Conservation (phyloP, 1,284 basidiomycete species). For the Cutaneotrichosporon sp. region DNA sequence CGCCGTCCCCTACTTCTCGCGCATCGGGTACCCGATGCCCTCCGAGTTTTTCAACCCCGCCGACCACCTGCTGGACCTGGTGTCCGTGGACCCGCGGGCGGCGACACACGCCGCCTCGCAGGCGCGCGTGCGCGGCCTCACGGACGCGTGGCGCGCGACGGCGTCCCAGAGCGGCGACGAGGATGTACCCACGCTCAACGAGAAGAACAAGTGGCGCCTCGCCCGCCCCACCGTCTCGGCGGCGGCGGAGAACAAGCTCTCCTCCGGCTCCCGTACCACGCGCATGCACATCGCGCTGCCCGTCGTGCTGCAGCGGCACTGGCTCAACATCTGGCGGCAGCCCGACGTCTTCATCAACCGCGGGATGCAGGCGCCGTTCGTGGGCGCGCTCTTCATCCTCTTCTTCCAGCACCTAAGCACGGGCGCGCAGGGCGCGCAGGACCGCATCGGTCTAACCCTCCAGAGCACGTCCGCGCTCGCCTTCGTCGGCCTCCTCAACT, state of each 20-base stretch:
- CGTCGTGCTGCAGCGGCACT: conserved; percentile 52
- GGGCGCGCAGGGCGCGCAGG: conserved; percentile 53
- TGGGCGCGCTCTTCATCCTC: conserved; percentile 52
- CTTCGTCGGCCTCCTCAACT: conserved; percentile 54
- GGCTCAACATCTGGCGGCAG: conserved; percentile 51
- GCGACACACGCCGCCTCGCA: conserved; percentile 28
- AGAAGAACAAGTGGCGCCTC: not conserved
- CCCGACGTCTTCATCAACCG: conserved; percentile 53
- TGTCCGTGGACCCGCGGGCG: conserved; percentile 49
- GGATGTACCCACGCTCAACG: not conserved
- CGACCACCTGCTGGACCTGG: conserved; percentile 54
- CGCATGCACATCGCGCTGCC: conserved; percentile 51
- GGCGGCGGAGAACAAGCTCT: conserved; percentile 6
- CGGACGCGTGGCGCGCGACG: conserved; percentile 23
- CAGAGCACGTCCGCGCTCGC: conserved; percentile 42
- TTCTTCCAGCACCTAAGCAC: conserved; percentile 53
- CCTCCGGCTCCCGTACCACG: conserved; percentile 37
- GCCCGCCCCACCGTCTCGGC: not conserved
- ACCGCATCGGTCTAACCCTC: conserved; percentile 53
- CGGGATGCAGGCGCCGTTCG: conserved; percentile 49
- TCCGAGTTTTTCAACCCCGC: conserved; percentile 53
- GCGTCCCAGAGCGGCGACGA: conserved; percentile 21
- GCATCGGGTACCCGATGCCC: conserved; percentile 50
- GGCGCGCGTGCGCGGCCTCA: conserved; percentile 29
- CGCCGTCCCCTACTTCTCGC: conserved; percentile 44